Percentiles rank a stretch among this genome's conserved stretches.
Evolutionary conservation across 208 protist genomes (phyloP).

Genomic region (Angomonas ambiguus): DNA sequence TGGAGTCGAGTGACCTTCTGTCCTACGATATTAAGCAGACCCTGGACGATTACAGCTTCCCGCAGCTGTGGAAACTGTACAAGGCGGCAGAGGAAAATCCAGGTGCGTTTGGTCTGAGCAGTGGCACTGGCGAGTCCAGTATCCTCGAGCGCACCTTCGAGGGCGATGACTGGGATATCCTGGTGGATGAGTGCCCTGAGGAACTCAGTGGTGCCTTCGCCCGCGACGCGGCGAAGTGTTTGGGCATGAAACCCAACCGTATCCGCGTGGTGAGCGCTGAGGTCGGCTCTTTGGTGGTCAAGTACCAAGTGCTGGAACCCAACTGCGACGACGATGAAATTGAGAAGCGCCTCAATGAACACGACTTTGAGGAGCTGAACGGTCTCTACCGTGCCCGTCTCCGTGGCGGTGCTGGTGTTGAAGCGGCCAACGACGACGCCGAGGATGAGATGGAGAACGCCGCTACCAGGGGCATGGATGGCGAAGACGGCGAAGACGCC

Average conservation of each 20-base stretch:
- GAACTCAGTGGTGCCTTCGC: constrained; percentile 30
- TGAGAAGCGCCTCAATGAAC: constrained; percentile 25
- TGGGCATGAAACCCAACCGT: constrained; percentile 21
- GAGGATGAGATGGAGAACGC: neutral
- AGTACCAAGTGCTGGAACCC: constrained; percentile 31
- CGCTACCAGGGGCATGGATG: neutral
- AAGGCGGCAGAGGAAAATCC: constrained; percentile 24
- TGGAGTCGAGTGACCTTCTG: neutral
- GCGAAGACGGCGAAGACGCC: neutral
- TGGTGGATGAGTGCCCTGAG: constrained; percentile 22
- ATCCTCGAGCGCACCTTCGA: constrained; percentile 21
- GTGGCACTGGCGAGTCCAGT: constrained; percentile 20
- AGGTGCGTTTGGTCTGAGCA: constrained; percentile 12
- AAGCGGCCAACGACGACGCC: neutral
- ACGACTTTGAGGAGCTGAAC: constrained; percentile 39
- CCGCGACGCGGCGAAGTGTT: constrained; percentile 31
- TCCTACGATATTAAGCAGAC: constrained; percentile 10
- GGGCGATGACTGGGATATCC: constrained; percentile 44
- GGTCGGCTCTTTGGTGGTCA: constrained; percentile 18
- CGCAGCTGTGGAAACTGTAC: constrained; percentile 20
- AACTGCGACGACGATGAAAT: constrained; percentile 24
- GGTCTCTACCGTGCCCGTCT: constrained; percentile 27
- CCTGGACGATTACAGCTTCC: constrained; percentile 15
- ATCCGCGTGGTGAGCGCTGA: constrained; percentile 23
- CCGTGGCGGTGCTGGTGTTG: neutral